Evolutionary conservation across 2,329 filamentous ascomycete species (phyloP), one percentile per base, ranked within the genome.

Genomic region (Phyllosticta citribraziliensis): DNA sequence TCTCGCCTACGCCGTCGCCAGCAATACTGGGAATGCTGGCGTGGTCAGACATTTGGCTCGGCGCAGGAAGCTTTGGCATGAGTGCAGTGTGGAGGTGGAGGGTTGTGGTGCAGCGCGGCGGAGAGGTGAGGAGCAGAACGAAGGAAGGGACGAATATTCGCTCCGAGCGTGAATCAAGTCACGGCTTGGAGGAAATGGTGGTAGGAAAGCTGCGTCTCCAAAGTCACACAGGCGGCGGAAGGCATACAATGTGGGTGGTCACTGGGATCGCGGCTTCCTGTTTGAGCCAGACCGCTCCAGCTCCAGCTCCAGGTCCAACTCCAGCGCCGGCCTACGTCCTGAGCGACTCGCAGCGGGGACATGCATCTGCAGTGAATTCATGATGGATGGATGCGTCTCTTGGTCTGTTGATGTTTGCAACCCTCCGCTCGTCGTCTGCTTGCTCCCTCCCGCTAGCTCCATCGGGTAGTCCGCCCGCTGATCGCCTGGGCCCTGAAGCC

Each of bases 61-160:
- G 20, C 20, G 50, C 19, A 4, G 58, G 58, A 33, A 61, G 25
- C 25, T 55, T 61, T 30, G 58, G 58, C 58, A 61, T 61, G 47
- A 27, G 53, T n/a, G 11, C 53, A 12, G 22, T 22, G 22, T 22
- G 22, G 22, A 25, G 51, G 24, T 17, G 19, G 22, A 22, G 22
- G 52, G 25, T 27, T 10, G 27, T 30, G 2, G 5, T 30, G 27
- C 9, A 30, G 27, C 0, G 27, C 2, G 19, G n/a, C 19, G 14
- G n/a, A 27, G n/a, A 14, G 54, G 19, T 3, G 40, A 19, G 14
- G 10, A 30, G 40, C 8, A n/a, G n/a, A n/a, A n/a, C n/a, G 19
- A 27, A 12, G 8, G 52, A 20, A 22, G 53, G 5, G 52, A 14
- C 20, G 52, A 25, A 12, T 9, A 40, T 14, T 40, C 11, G 53